These are phyloP conservation scores for Iberis pinnata DNA, from an alignment of 345 rosid species.

Conservation along the genomic window DNA sequence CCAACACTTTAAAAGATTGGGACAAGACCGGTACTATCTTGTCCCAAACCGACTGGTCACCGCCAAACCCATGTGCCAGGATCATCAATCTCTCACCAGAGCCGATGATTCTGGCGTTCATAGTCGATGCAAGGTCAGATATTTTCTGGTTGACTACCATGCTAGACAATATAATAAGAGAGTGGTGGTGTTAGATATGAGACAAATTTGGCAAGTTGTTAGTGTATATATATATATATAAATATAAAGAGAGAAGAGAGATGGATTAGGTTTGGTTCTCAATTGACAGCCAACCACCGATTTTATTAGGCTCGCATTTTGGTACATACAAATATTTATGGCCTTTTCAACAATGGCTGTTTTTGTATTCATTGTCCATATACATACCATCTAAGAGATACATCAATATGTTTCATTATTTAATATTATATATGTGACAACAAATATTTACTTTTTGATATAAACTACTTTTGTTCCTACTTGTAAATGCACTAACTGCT, in stretches of 20 bases:
- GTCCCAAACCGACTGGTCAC: conserved; percentile 62
- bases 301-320: conserved; percentile 34
- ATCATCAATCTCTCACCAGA: conserved; percentile 37
- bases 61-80: conserved; percentile 71
- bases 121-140: conserved; percentile 34
- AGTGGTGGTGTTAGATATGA: not conserved
- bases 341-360: conserved; percentile 30
- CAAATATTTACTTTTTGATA: conserved; percentile 19
- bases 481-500: conserved; percentile 11
- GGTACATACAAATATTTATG: conserved; percentile 29
- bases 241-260: conserved; percentile 16
- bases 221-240: conserved; percentile 18
- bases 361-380: conserved; percentile 24
- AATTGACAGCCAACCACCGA: conserved; percentile 31
- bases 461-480: conserved; percentile 18
- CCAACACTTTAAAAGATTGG: conserved; percentile 38
- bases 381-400: conserved; percentile 19
- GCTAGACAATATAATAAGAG: conserved; percentile 4
- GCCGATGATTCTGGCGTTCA: conserved; percentile 63
- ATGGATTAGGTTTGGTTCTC: conserved; percentile 23
- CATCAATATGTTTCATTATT: not conserved
- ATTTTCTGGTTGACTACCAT: conserved; percentile 38
- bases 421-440: conserved; percentile 10
- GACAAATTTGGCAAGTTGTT: conserved; percentile 13
- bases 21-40: conserved; percentile 46